Evolutionary conservation across 2,329 filamentous ascomycete species (phyloP), one percentile per base, ranked within the genome.

Genomic region (Nothophoma quercina): DNA sequence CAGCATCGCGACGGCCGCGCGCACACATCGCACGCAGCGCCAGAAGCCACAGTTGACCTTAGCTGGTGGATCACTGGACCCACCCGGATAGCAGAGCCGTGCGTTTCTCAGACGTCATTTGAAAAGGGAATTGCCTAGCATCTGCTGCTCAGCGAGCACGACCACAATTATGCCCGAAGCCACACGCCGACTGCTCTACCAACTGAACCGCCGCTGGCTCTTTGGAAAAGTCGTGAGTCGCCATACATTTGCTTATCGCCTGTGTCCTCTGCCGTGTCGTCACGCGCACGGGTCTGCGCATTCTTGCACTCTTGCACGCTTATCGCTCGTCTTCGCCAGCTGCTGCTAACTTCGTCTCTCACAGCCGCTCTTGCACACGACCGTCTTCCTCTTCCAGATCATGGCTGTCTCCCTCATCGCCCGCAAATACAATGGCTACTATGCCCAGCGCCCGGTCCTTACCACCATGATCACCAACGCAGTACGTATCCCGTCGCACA

Each of bases 401-500:
- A 87, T 86, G 52, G 87, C 96, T 74, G 85, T 93, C 58, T 90
- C 88, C 62, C 84, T 95, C 61, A 80, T 99, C 48, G 87, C 88
- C 36, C 85, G 90, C 66, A 90, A 91, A 72, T 99, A 96, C 82
- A 97, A 96, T 78, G 84, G 86, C 63, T 96, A 96, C 79, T 99
- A 98, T 84, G 88, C 91, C 63, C 88, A 92, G 71, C 89, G 90
- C 70, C 95, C 93, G 69, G 90, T 99, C 33, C 85, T 99, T 68
- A 99, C 95, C 58, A 99, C 96, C 77, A 99, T 99, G 93, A 91
- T 97, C 71, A 96, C 93, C 74, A 99, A 99, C 79, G 90, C 95
- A 63, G 88, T 89, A 85, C 71, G 84, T 73, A 46, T 62, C 47
- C 41, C 39, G 38, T 25, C 25, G 42, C 40, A 39, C 53, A 34